Conservation (phyloP, 768 basidiomycete species). For the Lepiota brunneoincarnata region DNA sequence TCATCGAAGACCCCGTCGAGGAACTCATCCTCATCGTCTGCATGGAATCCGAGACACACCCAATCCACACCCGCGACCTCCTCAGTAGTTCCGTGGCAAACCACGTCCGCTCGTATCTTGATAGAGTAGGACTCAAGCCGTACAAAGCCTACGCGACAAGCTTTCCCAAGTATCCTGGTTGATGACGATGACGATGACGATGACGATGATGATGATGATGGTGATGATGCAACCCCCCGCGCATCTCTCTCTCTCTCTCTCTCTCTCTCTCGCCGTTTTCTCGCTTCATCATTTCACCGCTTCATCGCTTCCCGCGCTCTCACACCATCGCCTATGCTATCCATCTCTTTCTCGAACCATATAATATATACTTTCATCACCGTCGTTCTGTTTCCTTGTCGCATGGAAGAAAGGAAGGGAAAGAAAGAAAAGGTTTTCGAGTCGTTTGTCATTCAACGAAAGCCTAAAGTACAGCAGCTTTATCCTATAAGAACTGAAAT, state of each 20-base stretch:
- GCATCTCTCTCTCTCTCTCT: too few species aligned
- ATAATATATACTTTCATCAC: neutral
- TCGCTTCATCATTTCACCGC: neutral
- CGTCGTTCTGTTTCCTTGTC: neutral
- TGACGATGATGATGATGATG: neutral
- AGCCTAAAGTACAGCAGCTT: neutral
- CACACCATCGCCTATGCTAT: neutral
- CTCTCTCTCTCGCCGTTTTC: neutral
- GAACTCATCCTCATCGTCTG: slow-evolving; percentile 11
- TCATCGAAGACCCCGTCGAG: slow-evolving; percentile 5
- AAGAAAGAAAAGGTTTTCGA: neutral
- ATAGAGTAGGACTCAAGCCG: slow-evolving; percentile 6
- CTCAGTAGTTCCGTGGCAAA: neutral
- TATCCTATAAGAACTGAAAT: neutral
- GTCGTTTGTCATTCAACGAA: neutral
- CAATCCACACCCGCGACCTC: neutral
- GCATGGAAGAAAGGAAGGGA: neutral
- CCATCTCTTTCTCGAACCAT: neutral
- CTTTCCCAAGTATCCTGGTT: slow-evolving; percentile 7
- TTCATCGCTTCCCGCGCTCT: neutral
- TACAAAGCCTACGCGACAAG: neutral
- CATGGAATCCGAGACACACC: neutral
- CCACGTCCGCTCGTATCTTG: slow-evolving; percentile 4
- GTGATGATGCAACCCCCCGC: too few species aligned
- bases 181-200: neutral